Base-by-base conservation (phyloP, 1,139 yeast species). In the Scheffersomyces stambukii region DNA sequence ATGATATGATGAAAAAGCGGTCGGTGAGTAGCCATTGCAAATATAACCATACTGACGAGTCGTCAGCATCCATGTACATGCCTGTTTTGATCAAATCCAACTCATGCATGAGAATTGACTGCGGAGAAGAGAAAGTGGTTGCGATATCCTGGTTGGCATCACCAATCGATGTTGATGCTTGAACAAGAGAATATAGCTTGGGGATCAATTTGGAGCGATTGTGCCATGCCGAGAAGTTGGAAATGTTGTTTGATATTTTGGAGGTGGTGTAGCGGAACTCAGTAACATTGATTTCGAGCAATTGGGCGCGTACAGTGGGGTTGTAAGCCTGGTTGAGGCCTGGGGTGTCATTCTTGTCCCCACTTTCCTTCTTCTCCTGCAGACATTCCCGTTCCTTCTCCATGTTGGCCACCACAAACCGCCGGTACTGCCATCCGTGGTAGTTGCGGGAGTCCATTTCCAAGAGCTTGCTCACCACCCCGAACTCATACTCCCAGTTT, bases 151-250 rank as follows among this genome's bases (percentile, higher is more conserved):
- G 30, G 31, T 28, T 6, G 40, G 24, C 15, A 38, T 23, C 31
- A 38, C 27, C 38, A 44, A 23, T 50, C 42, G 35, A 5, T 47
- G 42, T 19, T 57, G 50, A 21, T 48, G 42, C 6, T 36, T 35
- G 34, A 11, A 52, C 30, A 18, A 52, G 30, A 2, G 32, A 14
- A 33, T 77, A 65, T 26, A 82, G 54, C 30, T 56, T 59, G 2
- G 81, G 78, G 8, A 88, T 70, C 35, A 89, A 59, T 38, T 77
- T 78, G 6, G 88, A 73, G 38, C 98, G 65, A 51, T 86, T 85
- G 55, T 91, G 96, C 95, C 96, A 89, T 8, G 98, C 97, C 2
- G 95, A 84, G 49, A 82, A 91, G 52, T 91, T 93, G 29, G 96
- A 84, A 33, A 89, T 85, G 54, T 91, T 84, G 33, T 68, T 71